These are phyloP conservation scores for Cladosporium sp. DNA, from an alignment of 2,329 filamentous ascomycete species.

Conservation along the genomic window DNA sequence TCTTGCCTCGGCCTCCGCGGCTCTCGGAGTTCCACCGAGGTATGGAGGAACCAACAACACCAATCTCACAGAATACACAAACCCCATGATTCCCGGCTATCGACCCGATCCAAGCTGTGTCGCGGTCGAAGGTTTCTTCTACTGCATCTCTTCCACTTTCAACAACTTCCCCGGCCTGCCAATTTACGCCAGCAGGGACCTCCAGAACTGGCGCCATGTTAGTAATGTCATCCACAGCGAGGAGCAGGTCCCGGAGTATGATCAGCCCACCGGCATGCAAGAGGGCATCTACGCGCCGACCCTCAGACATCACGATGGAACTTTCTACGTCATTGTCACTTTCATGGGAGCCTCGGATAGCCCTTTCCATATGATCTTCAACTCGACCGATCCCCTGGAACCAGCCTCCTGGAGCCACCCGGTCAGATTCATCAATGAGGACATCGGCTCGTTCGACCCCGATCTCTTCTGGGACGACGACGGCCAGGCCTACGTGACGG, in stretches of 20 bases:
- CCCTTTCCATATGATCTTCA: conserved; percentile 40
- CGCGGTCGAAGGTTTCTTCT: conserved; percentile 35
- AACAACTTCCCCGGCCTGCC: conserved; percentile 41
- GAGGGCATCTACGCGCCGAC: conserved; percentile 39
- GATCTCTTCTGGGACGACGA: conserved; percentile 51
- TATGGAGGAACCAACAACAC: not conserved
- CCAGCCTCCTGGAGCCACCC: conserved; percentile 20
- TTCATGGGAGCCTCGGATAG: conserved; percentile 7
- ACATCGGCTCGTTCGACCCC: conserved; percentile 20
- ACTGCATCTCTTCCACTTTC: conserved; percentile 41
- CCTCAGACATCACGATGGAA: conserved; percentile 35
- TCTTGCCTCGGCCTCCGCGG: not conserved
- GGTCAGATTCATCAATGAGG: conserved; percentile 40
- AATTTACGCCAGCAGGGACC: conserved; percentile 39
- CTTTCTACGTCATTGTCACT: conserved; percentile 31
- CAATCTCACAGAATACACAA: conserved; percentile 26
- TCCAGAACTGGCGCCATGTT: conserved; percentile 39
- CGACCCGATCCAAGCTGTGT: conserved; percentile 44
- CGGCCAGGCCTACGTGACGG: conserved; percentile 48
- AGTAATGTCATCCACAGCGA: conserved; percentile 34
- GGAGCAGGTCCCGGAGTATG: conserved; percentile 35
- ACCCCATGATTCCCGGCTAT: conserved; percentile 45
- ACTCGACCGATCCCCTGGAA: conserved; percentile 34
- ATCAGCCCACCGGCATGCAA: conserved; percentile 30
- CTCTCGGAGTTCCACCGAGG: not conserved